phyloP scores from a whole-genome alignment of 2,329 filamentous ascomycete species.

The Trichoderma breve region DNA sequence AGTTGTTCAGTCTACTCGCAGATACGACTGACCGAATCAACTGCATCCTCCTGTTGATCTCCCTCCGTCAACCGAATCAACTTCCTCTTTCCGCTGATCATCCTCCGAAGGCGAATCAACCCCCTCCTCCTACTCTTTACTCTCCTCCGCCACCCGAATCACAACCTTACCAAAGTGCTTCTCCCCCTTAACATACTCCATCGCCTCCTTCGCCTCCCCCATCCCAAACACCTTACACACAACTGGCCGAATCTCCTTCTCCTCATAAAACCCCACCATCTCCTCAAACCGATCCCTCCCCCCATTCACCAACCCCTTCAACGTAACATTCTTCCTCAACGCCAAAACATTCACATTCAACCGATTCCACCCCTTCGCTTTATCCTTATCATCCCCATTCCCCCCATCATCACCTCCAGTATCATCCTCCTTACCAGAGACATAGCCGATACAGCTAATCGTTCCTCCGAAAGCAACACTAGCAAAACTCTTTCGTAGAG shows the following conservation, averaged over 20 bases:
- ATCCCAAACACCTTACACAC: slow-evolving; percentile 49
- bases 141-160: slow-evolving; percentile 39
- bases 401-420: slow-evolving; percentile 28
- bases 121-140: slow-evolving; percentile 20
- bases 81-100: too few species aligned
- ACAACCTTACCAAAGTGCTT: slow-evolving; percentile 59
- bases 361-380: slow-evolving; percentile 38
- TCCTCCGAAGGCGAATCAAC: too few species aligned
- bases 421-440: slow-evolving; percentile 53
- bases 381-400: background rate
- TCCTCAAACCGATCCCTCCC: slow-evolving; percentile 54
- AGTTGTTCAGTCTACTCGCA: background rate
- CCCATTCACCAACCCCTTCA: slow-evolving; percentile 60
- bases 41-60: too few species aligned
- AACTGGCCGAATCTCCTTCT: slow-evolving; percentile 45
- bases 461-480: slow-evolving; percentile 54
- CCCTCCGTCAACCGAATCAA: too few species aligned
- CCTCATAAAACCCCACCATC: slow-evolving; percentile 48
- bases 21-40: background rate
- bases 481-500: slow-evolving; percentile 51
- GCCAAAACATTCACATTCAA: slow-evolving; percentile 60
- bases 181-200: slow-evolving; percentile 51
- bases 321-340: slow-evolving; percentile 45
- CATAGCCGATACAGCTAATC: slow-evolving; percentile 52
- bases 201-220: slow-evolving; percentile 47